These are phyloP conservation scores for Pseudogymnoascus sp. DNA, from an alignment of 2,329 filamentous ascomycete species.

Conservation along the genomic window DNA sequence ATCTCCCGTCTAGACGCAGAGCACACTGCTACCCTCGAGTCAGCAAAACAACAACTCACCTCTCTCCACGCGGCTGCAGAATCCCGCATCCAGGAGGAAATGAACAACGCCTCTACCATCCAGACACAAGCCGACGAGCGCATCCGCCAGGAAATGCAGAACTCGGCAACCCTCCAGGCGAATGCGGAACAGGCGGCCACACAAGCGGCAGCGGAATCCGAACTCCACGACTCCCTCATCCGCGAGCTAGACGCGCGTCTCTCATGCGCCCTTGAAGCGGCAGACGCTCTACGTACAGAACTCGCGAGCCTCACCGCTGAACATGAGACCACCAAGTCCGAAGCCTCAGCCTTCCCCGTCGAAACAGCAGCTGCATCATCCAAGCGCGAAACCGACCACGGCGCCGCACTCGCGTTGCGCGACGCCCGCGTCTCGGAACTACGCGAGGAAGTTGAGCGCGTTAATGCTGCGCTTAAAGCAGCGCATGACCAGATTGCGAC, in stretches of 20 bases:
- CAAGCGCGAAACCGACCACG: slow-evolving; percentile 29
- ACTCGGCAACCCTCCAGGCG: slow-evolving; percentile 19
- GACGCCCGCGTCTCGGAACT: slow-evolving; percentile 44
- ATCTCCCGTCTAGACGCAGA: slow-evolving; percentile 41
- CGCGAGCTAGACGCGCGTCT: slow-evolving; percentile 39
- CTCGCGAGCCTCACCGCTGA: slow-evolving; percentile 27
- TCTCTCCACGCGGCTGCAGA: slow-evolving; percentile 10
- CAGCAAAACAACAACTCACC: not conserved
- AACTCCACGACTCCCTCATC: slow-evolving; percentile 32
- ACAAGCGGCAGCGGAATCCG: slow-evolving; percentile 21
- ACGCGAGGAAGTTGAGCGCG: slow-evolving; percentile 38
- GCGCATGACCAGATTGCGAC: slow-evolving; percentile 40
- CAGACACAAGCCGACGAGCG: slow-evolving; percentile 21
- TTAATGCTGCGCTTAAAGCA: slow-evolving; percentile 37
- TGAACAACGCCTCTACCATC: slow-evolving; percentile 19
- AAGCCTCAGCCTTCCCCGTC: slow-evolving; percentile 14
- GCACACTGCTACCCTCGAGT: not conserved
- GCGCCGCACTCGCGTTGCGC: slow-evolving; percentile 39
- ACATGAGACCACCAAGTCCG: slow-evolving; percentile 20
- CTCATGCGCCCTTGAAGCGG: slow-evolving; percentile 32
- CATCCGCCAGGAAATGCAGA: slow-evolving; percentile 30
- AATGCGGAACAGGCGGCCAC: not conserved
- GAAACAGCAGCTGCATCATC: not conserved
- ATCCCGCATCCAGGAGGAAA: slow-evolving; percentile 13
- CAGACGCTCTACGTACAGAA: slow-evolving; percentile 31